Evolutionary conservation across 1,139 yeast genomes (phyloP).

Genomic region (Meyerozyma guilliermondii): DNA sequence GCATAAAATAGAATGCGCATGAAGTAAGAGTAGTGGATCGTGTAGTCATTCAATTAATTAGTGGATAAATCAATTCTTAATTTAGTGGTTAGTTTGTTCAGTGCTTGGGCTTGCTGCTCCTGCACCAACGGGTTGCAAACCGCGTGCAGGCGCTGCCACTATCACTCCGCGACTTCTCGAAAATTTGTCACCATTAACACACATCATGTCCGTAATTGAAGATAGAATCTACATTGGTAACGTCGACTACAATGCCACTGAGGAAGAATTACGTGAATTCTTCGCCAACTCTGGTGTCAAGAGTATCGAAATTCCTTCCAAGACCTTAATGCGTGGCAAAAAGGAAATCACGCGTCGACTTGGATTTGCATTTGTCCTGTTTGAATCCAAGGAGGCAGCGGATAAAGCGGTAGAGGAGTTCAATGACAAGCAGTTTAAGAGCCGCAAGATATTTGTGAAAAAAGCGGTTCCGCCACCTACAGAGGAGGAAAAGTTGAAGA

Average conservation of each 20-base stretch:
- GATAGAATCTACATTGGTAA: constrained; percentile 40
- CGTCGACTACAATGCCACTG: constrained; percentile 48
- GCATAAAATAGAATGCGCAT: constrained; percentile 5
- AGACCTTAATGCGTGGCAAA: constrained; percentile 27
- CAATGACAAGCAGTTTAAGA: constrained; percentile 42
- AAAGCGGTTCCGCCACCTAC: constrained; percentile 52
- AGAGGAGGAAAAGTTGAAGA: constrained; percentile 40
- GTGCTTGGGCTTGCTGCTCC: no score
- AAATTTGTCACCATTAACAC: background rate
- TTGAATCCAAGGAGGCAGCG: constrained; percentile 40
- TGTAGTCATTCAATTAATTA: no score
- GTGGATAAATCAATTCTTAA: no score
- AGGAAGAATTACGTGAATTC: constrained; percentile 43
- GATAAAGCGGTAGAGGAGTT: constrained; percentile 41
- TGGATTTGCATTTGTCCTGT: constrained; percentile 54
- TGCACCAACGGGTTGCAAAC: background rate
- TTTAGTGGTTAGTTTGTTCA: no score
- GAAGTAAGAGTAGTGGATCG: no score
- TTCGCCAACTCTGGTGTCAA: constrained; percentile 15
- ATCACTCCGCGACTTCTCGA: background rate
- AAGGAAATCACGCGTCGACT: constrained; percentile 34
- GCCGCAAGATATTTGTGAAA: constrained; percentile 44
- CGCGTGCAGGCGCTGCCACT: background rate
- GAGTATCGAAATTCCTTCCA: constrained; percentile 36
- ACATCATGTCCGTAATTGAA: background rate